Evolutionary conservation across 192 early-diverging fungal genomes (phyloP), one percentile per base, ranked within the genome.

Genomic region (Coemansia sp.): DNA sequence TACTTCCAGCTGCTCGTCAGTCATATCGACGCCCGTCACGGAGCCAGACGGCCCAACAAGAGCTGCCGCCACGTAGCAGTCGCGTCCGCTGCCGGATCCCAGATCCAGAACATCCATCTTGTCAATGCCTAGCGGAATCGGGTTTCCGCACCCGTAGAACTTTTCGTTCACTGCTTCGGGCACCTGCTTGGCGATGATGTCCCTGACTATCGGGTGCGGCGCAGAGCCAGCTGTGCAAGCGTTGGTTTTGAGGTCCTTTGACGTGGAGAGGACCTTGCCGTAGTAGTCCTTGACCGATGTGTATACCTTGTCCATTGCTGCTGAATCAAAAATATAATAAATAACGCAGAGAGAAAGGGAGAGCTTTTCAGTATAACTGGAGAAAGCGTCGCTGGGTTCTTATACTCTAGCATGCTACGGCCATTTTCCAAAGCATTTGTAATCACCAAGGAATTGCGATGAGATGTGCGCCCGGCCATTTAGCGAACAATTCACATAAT

Each of bases 21-120:
- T 75, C 72, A 75, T 75, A 59, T 75, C 72, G 10, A 75, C 50
- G 31, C 72, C 72, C 6, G 60, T 65, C 28, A 75, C 72, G 58
- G 57, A 57, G 34, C 72, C 72, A 1, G 45, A 22, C 19, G 56
- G 61, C 14, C 72, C 72, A 28, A 68, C 72, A 6, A 69, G 62
- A 29, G 38, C 41, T 23, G 72, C 72, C 9, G 72, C 72, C 55
- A 69, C 66, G 66, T 70, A 70, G 68, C 72, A 75, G 68, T 75
- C 72, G 40, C 62, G 63, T 5, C 72, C 72, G 20, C 62, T 55
- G 28, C 72, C 72, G 41, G 61, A 75, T 15, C 72, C 72, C 20
- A 75, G 61, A 41, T 75, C 72, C 53, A 75, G 54, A 36, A 75
- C 67, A 1, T 44, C 42, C 55, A 67, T 64, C 13, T 64, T 64